Base-by-base conservation (phyloP, 306 rosid genomes). In the Dalbergia cultrata region DNA sequence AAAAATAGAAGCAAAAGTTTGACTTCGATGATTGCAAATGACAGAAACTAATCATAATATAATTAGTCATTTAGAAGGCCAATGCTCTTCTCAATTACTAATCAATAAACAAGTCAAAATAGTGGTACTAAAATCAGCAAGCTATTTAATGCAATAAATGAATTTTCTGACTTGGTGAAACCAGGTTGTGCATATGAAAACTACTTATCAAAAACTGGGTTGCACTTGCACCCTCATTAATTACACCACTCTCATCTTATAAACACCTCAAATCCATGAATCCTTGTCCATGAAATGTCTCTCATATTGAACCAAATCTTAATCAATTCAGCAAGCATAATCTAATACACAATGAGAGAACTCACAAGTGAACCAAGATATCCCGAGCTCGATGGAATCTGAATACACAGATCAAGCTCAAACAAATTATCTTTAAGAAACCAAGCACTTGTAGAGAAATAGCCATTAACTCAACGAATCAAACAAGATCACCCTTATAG, bases 151-250 rank as follows among this genome's bases (percentile, higher is more conserved):
- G 74, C 74, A 77, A 77, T 84, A 54, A 81, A 87, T 87, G 83
- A 77, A 83, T 76, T 17, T 86, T 73, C 76, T 77, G 86, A 87
- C 86, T 74, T 62, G 0, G 0, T 68, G 59, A 61, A 68, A 67
- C 41, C 70, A 33, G 37, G 52, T 54, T 76, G 54, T 60, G 16
- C 49, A 71, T 53, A 56, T 56, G 83, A 67, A 59, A 72, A 59
- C 69, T 6, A 63, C 65, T 68, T 31, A 6, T 76, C 54, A 64
- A 53, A 67, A 35, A 8, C 53, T 43, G 44, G 50, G 44, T 66
- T 81, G 72, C 59, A 64, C 41, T 56, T 56, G 67, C 80, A 49
- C 43, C 70, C 78, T 80, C 80, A 66, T 70, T 73, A 26, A 4
- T n/a, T n/a, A n/a, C n/a, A n/a, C n/a, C n/a, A n/a, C n/a, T n/a